Evolutionary conservation across 345 rosid genomes (phyloP), one percentile per base, ranked within the genome.

Genomic region (Hibiscus tridactylites): DNA sequence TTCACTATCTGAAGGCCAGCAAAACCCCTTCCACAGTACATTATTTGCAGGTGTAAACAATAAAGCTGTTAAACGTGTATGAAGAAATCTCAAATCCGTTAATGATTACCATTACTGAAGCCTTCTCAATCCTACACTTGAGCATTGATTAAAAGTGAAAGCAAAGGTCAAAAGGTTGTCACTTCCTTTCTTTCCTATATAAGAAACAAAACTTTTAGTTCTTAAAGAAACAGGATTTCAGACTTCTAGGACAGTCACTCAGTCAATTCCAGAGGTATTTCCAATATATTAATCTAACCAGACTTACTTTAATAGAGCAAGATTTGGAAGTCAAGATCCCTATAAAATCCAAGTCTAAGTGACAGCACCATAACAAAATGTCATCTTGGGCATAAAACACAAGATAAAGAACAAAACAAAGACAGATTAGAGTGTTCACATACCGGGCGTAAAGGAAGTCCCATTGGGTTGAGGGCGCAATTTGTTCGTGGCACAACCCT

Each of bases 391-490:
- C 71, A 60, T n/a, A 57, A 71, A 58, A 59, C 29, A 28, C 37
- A 53, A 33, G 61, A 52, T 21, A 64, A 26, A 58, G 16, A 12
- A 26, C 10, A 58, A 63, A 58, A 21, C 4, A 73, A 47, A 19
- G 65, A 66, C 68, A 21, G 54, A 74, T 2, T 5, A 75, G 52
- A 42, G 29, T 71, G 67, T 37, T 70, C 73, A 78, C 81, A 75
- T 86, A 96, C 99, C 72, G 88, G 88, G 33, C 96, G 96, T 75
- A 92, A 39, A 79, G 99, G 99, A 80, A 92, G 95, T 68, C 98
- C 98, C 70, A 91, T 63, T 65, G 93, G 85, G 77, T 92, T 96
- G 65, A 92, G 94, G 72, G 70, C 59, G 58, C 89, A 86, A 74
- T 83, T 87, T 75, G 88, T 73, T 79, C 83, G 81, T 69, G 90